Evolutionary conservation across 2,329 filamentous ascomycete species (phyloP), one percentile per base, ranked within the genome.

Genomic region (Fusarium globosum): DNA sequence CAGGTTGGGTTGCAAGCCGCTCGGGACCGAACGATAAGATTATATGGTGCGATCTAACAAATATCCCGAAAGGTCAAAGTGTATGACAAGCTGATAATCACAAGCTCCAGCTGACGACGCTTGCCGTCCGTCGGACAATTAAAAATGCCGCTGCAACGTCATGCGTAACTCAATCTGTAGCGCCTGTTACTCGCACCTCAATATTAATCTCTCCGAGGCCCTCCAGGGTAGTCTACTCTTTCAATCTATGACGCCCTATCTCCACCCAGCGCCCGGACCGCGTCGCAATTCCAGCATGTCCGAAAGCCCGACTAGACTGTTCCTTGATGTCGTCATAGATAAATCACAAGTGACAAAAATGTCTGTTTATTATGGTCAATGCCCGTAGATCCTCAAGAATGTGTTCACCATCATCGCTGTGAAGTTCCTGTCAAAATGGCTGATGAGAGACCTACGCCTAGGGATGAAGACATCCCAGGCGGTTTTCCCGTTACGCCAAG

Each of bases 381-480:
- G 23, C 30, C 36, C 45, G 12, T 38, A 21, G 10, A 7, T 33
- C 6, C 6, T 13, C 33, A 14, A 12, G 12, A 48, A 23, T 23
- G 14, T 41, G 20, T 16, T 10, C 23, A 30, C 7, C 23, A 13
- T 55, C 20, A 14, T n/a, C 13, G 8, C n/a, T 10, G 38, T 45
- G 23, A 35, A 11, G 21, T 26, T 23, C 33, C 8, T n/a, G 49
- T 49, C 12, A 12, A 35, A 20, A 78, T 78, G 76, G 65, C 69
- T 15, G 74, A 71, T 49, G 68, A 74, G 41, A 65, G 53, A 53
- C 71, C 75, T 58, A 78, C 76, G 30, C 76, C 76, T 4, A 52
- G 71, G 69, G 71, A 72, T 61, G 65, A 76, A 41, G 76, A 78
- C 48, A 76, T 78, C 60, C 76, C 76, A 3, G 76, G 76, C n/a